Conservation (phyloP, 768 basidiomycete genomes). For the Mycena latifolia region DNA sequence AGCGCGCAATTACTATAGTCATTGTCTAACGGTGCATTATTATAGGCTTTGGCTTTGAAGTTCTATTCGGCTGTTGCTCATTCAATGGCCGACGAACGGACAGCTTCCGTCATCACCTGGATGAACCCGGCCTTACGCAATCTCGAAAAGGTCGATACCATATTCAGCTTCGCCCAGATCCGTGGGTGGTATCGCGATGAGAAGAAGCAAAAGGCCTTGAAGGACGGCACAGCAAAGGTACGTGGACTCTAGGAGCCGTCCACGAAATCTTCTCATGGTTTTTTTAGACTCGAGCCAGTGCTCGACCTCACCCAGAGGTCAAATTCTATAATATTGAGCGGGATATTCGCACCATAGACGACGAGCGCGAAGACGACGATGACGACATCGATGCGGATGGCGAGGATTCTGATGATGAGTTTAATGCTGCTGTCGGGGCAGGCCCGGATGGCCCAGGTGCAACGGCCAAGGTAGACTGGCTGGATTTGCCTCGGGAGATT, state of each 20-base stretch:
- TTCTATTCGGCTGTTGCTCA: slow-evolving; percentile 47
- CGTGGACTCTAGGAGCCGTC: background rate
- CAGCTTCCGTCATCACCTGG: slow-evolving; percentile 47
- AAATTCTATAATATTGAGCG: slow-evolving; percentile 2
- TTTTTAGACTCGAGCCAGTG: slow-evolving; percentile 19
- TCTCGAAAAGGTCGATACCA: slow-evolving; percentile 40
- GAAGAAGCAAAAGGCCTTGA: slow-evolving; percentile 2
- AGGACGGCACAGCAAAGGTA: background rate
- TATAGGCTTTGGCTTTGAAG: slow-evolving; percentile 49
- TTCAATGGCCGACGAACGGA: slow-evolving; percentile 57
- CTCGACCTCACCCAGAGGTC: background rate
- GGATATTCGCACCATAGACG: background rate
- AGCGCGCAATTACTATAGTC: background rate
- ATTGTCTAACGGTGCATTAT: slow-evolving; percentile 5
- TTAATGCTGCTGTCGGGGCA: background rate
- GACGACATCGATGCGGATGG: background rate
- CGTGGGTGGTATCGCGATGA: slow-evolving; percentile 33
- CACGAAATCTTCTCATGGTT: background rate
- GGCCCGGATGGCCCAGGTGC: background rate
- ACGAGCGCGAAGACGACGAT: background rate
- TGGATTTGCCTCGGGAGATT: background rate
- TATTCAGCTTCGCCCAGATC: slow-evolving; percentile 42
- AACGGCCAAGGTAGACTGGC: background rate
- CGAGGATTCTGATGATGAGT: background rate
- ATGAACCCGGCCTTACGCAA: slow-evolving; percentile 46